Conservation (phyloP, 2,329 filamentous ascomycete species). For the Fusarium siculi region DNA sequence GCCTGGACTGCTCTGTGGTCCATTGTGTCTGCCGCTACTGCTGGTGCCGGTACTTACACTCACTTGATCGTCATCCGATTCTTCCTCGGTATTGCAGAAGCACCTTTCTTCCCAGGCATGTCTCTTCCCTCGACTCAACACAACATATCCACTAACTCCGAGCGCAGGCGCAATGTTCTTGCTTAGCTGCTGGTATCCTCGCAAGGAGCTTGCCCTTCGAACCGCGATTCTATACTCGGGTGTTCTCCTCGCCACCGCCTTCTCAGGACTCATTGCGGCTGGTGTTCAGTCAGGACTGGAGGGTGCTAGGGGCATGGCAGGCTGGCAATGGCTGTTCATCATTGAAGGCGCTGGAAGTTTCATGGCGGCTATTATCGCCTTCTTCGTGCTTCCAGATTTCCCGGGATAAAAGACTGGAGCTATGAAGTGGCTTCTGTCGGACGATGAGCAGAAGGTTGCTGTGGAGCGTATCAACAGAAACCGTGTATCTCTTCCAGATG, state of each 20-base stretch:
- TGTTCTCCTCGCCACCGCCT: conserved; percentile 36
- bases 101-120: conserved; percentile 34
- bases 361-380: conserved; percentile 23
- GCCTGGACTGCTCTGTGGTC: conserved; percentile 38
- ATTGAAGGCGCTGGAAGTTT: conserved; percentile 46
- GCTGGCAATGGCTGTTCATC: conserved; percentile 56
- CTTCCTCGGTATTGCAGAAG: conserved; percentile 39
- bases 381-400: conserved; percentile 39
- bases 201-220: conserved; percentile 41
- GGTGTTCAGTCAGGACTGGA: conserved; percentile 36
- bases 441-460: conserved; percentile 39
- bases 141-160: too few species aligned
- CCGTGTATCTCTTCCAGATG: conserved; percentile 37
- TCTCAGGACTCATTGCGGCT: conserved; percentile 41
- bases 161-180: background rate
- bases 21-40: conserved; percentile 34
- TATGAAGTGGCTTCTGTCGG: conserved; percentile 38
- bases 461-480: conserved; percentile 39
- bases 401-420: conserved; percentile 39
- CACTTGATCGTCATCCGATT: conserved; percentile 29
- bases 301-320: conserved; percentile 44
- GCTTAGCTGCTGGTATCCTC: conserved; percentile 39
- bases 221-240: conserved; percentile 41
- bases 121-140: too few species aligned
- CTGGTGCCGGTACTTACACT: conserved; percentile 16